Evolutionary conservation across 495 filamentous ascomycete species (phyloP), one percentile per base, ranked within the genome.

Genomic region (Aspergillus haitiensis): DNA sequence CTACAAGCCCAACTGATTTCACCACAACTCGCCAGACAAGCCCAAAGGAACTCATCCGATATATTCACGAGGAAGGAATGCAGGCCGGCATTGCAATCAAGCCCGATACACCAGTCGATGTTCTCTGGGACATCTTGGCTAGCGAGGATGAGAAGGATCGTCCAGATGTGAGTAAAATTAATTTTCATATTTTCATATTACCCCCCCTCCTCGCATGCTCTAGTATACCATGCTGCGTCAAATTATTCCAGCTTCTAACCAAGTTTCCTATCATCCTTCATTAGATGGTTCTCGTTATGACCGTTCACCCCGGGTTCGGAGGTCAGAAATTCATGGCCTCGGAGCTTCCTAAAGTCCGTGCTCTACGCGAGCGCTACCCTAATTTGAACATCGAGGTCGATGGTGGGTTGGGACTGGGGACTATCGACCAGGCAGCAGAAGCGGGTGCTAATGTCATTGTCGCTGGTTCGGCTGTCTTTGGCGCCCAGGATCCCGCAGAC

Each of bases 281-380:
- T 46, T 58, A 98, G 94, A 98, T 98, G 95, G 91, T 95, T 31
- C 86, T 98, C 9, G 87, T 98, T 40, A 98, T 98, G 94, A 98
- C 94, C 8, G 94, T 98, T 16, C 86, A 98, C 74, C 94, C 94
- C 16, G 94, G 94, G 54, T 98, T 98, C 73, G 95, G 94, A 60
- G 94, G 94, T 11, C 95, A 98, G 73, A 96, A 95, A 71, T 98
- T 98, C 84, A 97, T 97, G 89, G 87, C 91, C 6, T 89, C 88
- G 5, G 90, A 95, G 72, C 82, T 98, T 64, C 95, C 94, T 63
- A 98, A 98, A 75, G 95, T 98, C 35, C 70, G 84, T 52, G 90
- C 87, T 47, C 79, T 98, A 66, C 84, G 95, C 52, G 76, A 87
- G 68, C 83, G 85, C 47, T 98, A 97, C 72, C 94, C 94, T 6